Evolutionary conservation across 2,329 filamentous ascomycete species (phyloP).

Genomic region (Epichloe coenophiala): DNA sequence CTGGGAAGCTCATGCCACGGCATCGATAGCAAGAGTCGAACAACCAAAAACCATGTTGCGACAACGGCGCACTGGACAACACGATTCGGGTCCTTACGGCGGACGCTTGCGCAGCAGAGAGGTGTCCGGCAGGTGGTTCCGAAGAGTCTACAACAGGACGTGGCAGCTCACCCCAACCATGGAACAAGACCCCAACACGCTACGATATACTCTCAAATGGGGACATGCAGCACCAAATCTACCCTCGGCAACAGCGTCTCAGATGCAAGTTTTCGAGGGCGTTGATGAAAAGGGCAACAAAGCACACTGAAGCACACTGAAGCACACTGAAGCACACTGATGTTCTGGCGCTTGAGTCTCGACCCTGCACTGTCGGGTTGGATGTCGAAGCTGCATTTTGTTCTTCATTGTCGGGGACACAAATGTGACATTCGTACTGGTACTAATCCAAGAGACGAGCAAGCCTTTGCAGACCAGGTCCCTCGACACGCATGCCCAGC

Average conservation of each 20-base stretch:
- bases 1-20: constrained; percentile 29
- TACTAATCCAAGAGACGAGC: constrained; percentile 28
- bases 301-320: neutral
- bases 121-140: constrained; percentile 28
- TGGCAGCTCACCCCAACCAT: constrained; percentile 33
- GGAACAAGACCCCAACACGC: constrained; percentile 18
- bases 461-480: constrained; percentile 48
- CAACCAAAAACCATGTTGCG: constrained; percentile 19
- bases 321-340: neutral
- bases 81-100: constrained; percentile 24
- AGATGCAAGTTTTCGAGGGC: constrained; percentile 35
- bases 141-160: constrained; percentile 31
- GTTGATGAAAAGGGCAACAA: constrained; percentile 19
- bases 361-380: neutral
- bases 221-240: constrained; percentile 20
- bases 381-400: too few species aligned
- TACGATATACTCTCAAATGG: constrained; percentile 30
- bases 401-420: too few species aligned
- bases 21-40: constrained; percentile 26
- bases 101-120: constrained; percentile 18
- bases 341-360: neutral
- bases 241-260: constrained; percentile 17
- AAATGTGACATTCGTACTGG: neutral
- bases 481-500: constrained; percentile 64
- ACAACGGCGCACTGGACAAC: constrained; percentile 21